Conservation (phyloP, 768 basidiomycete genomes). For the Hebeloma cylindrosporum region DNA sequence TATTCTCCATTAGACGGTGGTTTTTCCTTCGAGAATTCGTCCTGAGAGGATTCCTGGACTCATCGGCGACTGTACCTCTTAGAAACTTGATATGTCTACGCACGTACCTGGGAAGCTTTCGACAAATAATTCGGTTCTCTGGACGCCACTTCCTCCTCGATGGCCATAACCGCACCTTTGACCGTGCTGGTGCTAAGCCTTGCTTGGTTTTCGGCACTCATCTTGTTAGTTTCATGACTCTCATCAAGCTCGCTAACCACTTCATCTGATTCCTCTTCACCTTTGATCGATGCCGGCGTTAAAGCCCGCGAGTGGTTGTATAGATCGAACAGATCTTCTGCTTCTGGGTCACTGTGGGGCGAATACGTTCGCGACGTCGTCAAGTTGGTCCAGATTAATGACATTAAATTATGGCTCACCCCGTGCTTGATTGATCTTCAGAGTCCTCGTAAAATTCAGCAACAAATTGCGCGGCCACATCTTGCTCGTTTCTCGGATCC, state of each 20-base stretch:
- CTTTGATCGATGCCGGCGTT: conserved; percentile 9
- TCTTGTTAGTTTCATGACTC: background rate
- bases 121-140: background rate
- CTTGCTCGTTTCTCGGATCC: background rate
- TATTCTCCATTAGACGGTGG: no score
- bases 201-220: background rate
- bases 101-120: no score
- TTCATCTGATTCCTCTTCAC: background rate
- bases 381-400: background rate
- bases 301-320: conserved; percentile 25
- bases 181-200: conserved; percentile 1
- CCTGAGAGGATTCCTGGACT: no score
- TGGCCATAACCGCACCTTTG: background rate
- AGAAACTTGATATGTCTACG: no score
- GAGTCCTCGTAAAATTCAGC: conserved; percentile 19
- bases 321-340: conserved; percentile 29
- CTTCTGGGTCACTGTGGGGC: conserved; percentile 28
- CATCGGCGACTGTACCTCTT: no score
- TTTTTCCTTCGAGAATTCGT: no score
- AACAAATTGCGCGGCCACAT: conserved; percentile 21
- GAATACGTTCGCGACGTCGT: background rate
- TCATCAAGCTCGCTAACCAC: background rate
- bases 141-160: background rate
- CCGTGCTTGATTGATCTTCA: conserved; percentile 14
- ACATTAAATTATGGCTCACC: conserved; percentile 10